These are phyloP conservation scores for Suillus hirtellus DNA, from an alignment of 768 basidiomycete species.

Conservation along the genomic window DNA sequence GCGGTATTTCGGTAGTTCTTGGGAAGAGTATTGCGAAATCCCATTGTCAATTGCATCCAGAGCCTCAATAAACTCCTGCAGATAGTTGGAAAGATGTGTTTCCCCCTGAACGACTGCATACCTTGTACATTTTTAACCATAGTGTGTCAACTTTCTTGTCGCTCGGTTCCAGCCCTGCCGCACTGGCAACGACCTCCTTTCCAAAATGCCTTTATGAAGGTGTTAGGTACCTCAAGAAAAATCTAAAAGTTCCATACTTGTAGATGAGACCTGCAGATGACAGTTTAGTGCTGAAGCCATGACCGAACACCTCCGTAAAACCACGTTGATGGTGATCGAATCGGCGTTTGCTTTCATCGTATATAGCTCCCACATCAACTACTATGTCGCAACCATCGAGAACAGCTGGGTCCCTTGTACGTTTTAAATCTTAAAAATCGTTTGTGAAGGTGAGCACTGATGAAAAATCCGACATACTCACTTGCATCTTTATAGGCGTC, in stretches of 20 bases:
- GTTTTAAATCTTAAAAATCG: conserved; percentile 52
- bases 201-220: conserved; percentile 73
- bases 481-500: conserved; percentile 74
- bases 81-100: conserved; percentile 12
- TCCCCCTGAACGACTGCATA: conserved; percentile 26
- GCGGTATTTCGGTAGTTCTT: conserved; percentile 69
- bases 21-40: conserved; percentile 73
- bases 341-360: conserved; percentile 72
- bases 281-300: conserved; percentile 85
- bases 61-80: conserved; percentile 88
- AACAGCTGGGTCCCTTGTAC: conserved; percentile 69
- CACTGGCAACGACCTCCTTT: conserved; percentile 74
- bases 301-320: conserved; percentile 86
- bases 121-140: conserved; percentile 90
- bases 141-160: conserved; percentile 70
- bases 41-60: conserved; percentile 97
- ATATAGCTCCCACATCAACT: conserved; percentile 93
- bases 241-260: conserved; percentile 59
- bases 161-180: conserved; percentile 47
- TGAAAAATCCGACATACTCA: conserved; percentile 30
- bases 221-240: conserved; percentile 7
- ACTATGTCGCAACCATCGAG: conserved; percentile 89
- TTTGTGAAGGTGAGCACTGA: conserved; percentile 9
- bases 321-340: conserved; percentile 98
- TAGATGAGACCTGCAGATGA: conserved; percentile 93